A percentile compares a stretch with the other conserved stretches of the same genome.
Conservation (phyloP, 768 basidiomycete genomes). For the Kwoniella europaea region DNA sequence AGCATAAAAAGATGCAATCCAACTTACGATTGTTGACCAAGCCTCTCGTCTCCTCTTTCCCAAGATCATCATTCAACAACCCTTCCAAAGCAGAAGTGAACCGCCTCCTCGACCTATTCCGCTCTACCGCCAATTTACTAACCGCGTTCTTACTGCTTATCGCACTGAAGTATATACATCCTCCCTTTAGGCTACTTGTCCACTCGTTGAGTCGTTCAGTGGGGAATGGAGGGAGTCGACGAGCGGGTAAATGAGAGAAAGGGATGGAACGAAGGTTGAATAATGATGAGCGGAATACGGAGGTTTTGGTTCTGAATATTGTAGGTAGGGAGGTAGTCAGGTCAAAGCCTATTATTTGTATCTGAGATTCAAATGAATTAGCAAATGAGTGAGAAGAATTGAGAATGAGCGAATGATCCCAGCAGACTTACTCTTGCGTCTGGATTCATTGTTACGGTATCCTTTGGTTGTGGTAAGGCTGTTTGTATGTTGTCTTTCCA, state of each 20-base stretch:
- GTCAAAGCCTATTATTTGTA: constrained; percentile 28
- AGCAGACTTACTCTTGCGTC: neutral
- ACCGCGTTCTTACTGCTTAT: constrained; percentile 28
- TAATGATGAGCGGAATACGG: constrained; percentile 9
- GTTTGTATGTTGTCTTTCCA: no score
- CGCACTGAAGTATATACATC: constrained; percentile 19
- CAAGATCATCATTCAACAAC: constrained; percentile 21
- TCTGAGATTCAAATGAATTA: neutral
- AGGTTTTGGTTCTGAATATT: constrained; percentile 13
- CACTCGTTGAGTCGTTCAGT: neutral
- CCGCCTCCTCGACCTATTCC: constrained; percentile 24
- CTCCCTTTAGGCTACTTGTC: neutral
- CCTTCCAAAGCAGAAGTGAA: constrained; percentile 33
- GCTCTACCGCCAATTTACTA: constrained; percentile 35
- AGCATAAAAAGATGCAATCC: neutral
- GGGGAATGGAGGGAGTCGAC: constrained; percentile 24
- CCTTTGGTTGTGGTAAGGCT: no score
- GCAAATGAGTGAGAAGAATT: neutral
- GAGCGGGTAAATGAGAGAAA: constrained; percentile 1
- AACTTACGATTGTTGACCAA: constrained; percentile 19
- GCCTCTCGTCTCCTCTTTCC: neutral
- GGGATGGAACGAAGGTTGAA: constrained; percentile 27
- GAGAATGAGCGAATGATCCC: neutral
- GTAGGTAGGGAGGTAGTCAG: constrained; percentile 18
- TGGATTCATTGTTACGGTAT: neutral